Conservation (phyloP, 192 early-diverging fungal genomes). For the Coemansia sp. region DNA sequence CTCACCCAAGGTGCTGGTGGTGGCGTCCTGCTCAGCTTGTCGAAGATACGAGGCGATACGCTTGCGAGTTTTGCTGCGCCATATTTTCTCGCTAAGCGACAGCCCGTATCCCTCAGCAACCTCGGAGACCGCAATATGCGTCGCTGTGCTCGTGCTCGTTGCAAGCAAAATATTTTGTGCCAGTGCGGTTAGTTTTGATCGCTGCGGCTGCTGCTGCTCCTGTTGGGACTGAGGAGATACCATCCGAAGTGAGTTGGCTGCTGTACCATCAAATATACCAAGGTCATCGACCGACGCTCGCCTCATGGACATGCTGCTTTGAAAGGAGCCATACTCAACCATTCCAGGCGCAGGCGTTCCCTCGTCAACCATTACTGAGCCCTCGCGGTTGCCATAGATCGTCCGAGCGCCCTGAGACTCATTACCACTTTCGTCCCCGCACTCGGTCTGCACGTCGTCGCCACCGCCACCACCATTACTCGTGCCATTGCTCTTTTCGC, state of each 20-base stretch:
- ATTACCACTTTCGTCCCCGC: slow-evolving; percentile 62
- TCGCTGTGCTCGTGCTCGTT: slow-evolving; percentile 3
- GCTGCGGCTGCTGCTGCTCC: slow-evolving; percentile 42
- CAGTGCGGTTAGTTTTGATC: slow-evolving; percentile 8
- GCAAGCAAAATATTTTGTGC: slow-evolving; percentile 38
- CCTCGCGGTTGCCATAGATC: slow-evolving; percentile 28
- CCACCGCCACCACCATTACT: slow-evolving; percentile 31
- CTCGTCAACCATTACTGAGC: slow-evolving; percentile 33
- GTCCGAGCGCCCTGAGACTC: slow-evolving; percentile 43
- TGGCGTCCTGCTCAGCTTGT: slow-evolving; percentile 24
- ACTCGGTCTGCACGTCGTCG: slow-evolving; percentile 63
- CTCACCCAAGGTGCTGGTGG: slow-evolving; percentile 56
- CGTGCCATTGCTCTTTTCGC: slow-evolving; percentile 51
- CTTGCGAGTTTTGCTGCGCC: slow-evolving; percentile 40
- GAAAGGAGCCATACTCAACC: slow-evolving; percentile 13
- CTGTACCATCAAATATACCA: slow-evolving; percentile 7
- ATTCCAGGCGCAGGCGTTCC: slow-evolving; percentile 23
- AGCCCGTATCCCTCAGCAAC: slow-evolving; percentile 37
- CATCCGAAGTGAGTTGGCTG: not conserved
- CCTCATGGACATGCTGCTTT: slow-evolving; percentile 8
- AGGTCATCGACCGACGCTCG: slow-evolving; percentile 10
- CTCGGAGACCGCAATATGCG: slow-evolving; percentile 25
- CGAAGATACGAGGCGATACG: slow-evolving; percentile 28
- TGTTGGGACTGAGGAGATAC: slow-evolving; percentile 34
- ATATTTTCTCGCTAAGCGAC: slow-evolving; percentile 36